phyloP scores from a whole-genome alignment of 2,329 filamentous ascomycete species.

The Fusarium sublunatum region DNA sequence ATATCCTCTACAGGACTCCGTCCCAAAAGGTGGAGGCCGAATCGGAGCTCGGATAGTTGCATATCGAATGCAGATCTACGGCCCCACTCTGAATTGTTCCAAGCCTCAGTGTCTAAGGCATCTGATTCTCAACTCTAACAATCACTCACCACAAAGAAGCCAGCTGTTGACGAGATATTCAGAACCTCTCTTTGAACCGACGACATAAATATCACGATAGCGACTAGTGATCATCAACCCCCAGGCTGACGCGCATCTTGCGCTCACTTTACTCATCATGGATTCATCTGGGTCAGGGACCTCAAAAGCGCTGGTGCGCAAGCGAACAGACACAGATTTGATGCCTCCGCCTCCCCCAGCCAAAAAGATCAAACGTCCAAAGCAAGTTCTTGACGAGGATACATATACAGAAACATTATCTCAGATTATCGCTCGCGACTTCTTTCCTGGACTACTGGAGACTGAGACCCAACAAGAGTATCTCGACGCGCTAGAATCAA shows the following conservation, averaged over 20 bases:
- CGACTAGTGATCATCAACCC: not conserved
- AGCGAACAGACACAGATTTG: slow-evolving; percentile 73
- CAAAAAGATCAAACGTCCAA: slow-evolving; percentile 92
- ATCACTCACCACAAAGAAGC: not conserved
- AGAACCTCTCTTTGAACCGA: not conserved
- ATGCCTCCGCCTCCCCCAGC: slow-evolving; percentile 89
- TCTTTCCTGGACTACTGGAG: slow-evolving; percentile 92
- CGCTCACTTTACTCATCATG: slow-evolving; percentile 48
- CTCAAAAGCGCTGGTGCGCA: slow-evolving; percentile 73
- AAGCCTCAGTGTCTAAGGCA: not conserved
- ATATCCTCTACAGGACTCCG: no score
- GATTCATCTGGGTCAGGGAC: slow-evolving; percentile 46
- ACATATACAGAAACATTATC: slow-evolving; percentile 90
- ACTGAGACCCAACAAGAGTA: slow-evolving; percentile 91
- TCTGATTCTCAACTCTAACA: slow-evolving; percentile 1
- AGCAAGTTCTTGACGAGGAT: slow-evolving; percentile 91
- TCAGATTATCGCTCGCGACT: slow-evolving; percentile 95
- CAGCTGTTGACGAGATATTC: not conserved
- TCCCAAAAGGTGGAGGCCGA: not conserved
- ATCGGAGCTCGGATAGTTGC: slow-evolving; percentile 41
- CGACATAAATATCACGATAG: not conserved
- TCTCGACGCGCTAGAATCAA: slow-evolving; percentile 87
- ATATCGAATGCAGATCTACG: slow-evolving; percentile 28
- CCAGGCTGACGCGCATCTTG: not conserved
- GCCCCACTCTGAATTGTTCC: slow-evolving; percentile 19